Percentiles rank a stretch among this genome's conserved stretches.
phyloP scores from a whole-genome alignment of 192 early-diverging fungal genomes.

The Rhizophagus sp. region DNA sequence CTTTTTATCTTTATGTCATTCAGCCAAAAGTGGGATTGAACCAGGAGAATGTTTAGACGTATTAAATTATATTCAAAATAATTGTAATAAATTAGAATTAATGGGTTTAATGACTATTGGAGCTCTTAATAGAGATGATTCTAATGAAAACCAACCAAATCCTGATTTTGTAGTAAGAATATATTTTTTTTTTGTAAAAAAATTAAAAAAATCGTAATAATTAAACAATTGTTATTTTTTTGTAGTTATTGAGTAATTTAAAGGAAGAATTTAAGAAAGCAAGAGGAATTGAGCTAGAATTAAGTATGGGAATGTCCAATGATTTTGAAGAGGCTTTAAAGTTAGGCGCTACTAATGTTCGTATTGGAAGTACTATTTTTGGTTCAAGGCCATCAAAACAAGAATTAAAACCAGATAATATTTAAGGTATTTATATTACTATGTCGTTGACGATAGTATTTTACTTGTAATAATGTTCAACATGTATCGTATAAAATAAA shows the following conservation, averaged over 20 bases:
- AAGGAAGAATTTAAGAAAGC: conserved; percentile 34
- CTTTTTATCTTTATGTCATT: conserved; percentile 22
- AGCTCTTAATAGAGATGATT: conserved; percentile 55
- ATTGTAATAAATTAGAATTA: conserved; percentile 70
- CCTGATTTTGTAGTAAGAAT: conserved; percentile 74
- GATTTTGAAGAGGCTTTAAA: conserved; percentile 87
- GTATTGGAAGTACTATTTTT: conserved; percentile 94
- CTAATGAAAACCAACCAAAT: conserved; percentile 48
- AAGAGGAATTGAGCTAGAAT: conserved; percentile 56
- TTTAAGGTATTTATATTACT: background rate
- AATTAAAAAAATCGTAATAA: background rate
- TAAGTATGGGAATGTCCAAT: conserved; percentile 98
- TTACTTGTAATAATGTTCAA: too few relatives aligned
- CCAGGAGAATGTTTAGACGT: conserved; percentile 54
- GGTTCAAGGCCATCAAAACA: conserved; percentile 57
- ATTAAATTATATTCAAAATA: conserved; percentile 61
- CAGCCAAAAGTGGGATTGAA: conserved; percentile 80
- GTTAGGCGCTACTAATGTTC: conserved; percentile 87
- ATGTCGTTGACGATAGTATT: background rate
- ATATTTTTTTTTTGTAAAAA: background rate
- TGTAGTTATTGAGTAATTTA: conserved; percentile 30
- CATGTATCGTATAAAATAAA: too few relatives aligned
- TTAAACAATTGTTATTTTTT: background rate
- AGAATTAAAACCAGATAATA: background rate
- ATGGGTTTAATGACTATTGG: conserved; percentile 97